phyloP scores from a whole-genome alignment of 108 stramenopile genomes.

The Pseudonitzschia delicatissima region DNA sequence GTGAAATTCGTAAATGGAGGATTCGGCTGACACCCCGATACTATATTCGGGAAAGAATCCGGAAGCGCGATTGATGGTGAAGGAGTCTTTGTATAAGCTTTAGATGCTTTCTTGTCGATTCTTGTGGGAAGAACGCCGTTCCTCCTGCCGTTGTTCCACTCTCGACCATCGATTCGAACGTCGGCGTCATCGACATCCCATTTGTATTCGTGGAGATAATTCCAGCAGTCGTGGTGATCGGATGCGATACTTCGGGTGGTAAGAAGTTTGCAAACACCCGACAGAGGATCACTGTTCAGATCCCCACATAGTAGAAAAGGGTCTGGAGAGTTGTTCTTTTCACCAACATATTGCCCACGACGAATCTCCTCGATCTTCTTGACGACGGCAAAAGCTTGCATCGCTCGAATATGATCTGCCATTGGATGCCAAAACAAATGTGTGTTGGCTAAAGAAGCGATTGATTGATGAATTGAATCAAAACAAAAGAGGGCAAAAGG shows the following conservation, averaged over 20 bases:
- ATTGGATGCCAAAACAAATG: conserved; percentile 77
- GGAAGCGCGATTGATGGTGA: conserved; percentile 33
- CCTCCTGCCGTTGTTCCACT: background rate
- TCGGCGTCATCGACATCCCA: conserved; percentile 42
- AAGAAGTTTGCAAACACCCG: conserved; percentile 48
- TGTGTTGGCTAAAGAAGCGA: conserved; percentile 64
- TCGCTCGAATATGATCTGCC: conserved; percentile 60
- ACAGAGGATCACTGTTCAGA: conserved; percentile 48
- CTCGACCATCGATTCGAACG: conserved; percentile 13
- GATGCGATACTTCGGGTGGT: conserved; percentile 38
- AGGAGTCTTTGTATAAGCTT: background rate
- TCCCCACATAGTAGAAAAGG: conserved; percentile 72
- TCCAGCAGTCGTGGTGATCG: conserved; percentile 39
- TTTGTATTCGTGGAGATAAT: conserved; percentile 49
- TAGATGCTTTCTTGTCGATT: background rate
- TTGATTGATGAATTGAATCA: no score
- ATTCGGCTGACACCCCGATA: conserved; percentile 36
- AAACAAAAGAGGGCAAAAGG: no score
- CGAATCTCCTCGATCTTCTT: conserved; percentile 45
- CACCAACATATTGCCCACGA: conserved; percentile 9
- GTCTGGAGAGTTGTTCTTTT: conserved; percentile 5
- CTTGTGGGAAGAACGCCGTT: background rate
- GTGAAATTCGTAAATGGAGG: conserved; percentile 65
- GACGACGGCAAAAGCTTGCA: conserved; percentile 50
- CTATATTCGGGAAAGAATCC: conserved; percentile 44